Evolutionary conservation across 2,329 filamentous ascomycete genomes (phyloP).

Genomic region (Exophiala viscosa): DNA sequence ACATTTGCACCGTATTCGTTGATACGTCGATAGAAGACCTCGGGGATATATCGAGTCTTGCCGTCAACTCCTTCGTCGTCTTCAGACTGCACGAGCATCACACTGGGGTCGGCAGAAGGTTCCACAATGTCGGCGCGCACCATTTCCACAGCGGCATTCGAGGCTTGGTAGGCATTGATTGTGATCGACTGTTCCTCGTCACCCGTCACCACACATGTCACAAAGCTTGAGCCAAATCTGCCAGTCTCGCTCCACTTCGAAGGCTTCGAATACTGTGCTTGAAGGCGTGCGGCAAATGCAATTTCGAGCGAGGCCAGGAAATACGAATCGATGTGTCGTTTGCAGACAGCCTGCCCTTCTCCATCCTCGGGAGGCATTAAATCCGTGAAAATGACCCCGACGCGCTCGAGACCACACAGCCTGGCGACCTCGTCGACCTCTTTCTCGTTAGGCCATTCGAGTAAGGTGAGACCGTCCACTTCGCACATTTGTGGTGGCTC

Average conservation of each 20-base stretch:
- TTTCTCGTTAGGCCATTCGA: conserved; percentile 78
- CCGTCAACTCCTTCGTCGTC: conserved; percentile 69
- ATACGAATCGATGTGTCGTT: conserved; percentile 91
- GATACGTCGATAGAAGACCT: conserved; percentile 92
- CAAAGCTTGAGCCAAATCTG: conserved; percentile 90
- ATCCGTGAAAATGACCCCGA: conserved; percentile 95
- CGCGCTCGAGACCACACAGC: conserved; percentile 77
- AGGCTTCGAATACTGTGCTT: conserved; percentile 81
- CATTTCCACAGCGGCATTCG: conserved; percentile 96
- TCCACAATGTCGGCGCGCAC: conserved; percentile 91
- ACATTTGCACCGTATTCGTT: conserved; percentile 97
- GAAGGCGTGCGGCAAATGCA: conserved; percentile 79
- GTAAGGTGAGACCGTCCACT: conserved; percentile 78
- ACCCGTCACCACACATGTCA: conserved; percentile 92
- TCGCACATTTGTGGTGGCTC: conserved; percentile 91
- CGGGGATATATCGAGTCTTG: conserved; percentile 84
- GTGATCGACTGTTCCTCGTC: conserved; percentile 84
- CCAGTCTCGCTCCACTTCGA: conserved; percentile 98
- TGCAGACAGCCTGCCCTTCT: conserved; percentile 87
- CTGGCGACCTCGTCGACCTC: conserved; percentile 76
- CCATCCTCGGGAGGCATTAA: conserved; percentile 75
- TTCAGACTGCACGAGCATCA: conserved; percentile 93
- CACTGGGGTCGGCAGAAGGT: conserved; percentile 83
- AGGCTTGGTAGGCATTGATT: conserved; percentile 89
- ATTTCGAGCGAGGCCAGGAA: conserved; percentile 91